Conservation (phyloP, 495 filamentous ascomycete species). For the Neurospora sp. region DNA sequence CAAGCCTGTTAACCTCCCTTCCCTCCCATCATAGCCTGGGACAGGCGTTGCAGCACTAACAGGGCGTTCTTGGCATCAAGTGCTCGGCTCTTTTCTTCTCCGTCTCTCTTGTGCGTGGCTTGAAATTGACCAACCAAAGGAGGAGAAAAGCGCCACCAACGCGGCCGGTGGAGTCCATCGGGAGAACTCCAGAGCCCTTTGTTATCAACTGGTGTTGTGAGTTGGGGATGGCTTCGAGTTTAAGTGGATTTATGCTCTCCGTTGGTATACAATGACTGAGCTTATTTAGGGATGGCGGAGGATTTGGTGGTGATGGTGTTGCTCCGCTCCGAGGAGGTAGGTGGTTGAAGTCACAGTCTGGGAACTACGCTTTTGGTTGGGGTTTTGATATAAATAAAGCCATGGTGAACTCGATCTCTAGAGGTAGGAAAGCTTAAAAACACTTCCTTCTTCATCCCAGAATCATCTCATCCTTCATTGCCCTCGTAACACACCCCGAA, state of each 20-base stretch:
- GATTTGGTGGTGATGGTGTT: too few relatives aligned
- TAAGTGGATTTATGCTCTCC: too few relatives aligned
- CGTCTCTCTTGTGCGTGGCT: neutral
- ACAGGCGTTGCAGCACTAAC: neutral
- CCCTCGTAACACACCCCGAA: neutral
- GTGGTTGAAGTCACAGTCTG: too few relatives aligned
- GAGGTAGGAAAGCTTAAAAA: too few relatives aligned
- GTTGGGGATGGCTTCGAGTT: neutral
- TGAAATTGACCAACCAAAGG: neutral
- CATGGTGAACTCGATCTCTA: too few relatives aligned
- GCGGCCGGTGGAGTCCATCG: neutral
- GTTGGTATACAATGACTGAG: too few relatives aligned
- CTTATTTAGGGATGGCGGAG: neutral
- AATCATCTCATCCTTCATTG: neutral
- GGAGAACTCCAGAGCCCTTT: neutral
- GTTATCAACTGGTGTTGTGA: neutral
- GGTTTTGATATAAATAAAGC: too few relatives aligned
- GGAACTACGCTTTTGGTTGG: too few relatives aligned
- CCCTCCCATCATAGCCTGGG: too few relatives aligned
- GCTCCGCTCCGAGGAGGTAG: too few relatives aligned
- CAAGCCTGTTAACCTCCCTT: neutral
- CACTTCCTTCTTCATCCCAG: neutral
- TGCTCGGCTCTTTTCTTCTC: neutral
- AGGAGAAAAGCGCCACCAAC: neutral
- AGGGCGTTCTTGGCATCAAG: neutral